These are phyloP conservation scores for Chlorophyllum brunneum DNA, from an alignment of 768 basidiomycete species.

Conservation along the genomic window DNA sequence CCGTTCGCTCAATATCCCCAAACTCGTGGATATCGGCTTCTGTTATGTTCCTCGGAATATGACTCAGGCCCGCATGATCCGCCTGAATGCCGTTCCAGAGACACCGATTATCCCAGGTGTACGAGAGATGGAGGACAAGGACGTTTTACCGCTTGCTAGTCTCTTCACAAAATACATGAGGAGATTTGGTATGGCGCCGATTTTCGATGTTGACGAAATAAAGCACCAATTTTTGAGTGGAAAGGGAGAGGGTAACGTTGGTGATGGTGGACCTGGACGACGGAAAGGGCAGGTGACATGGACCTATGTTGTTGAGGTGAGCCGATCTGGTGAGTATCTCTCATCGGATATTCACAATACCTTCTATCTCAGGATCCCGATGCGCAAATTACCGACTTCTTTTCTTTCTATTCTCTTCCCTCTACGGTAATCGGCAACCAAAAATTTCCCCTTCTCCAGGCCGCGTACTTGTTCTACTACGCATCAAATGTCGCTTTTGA, in stretches of 20 bases:
- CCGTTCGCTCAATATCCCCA: conserved; percentile 85
- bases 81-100: conserved; percentile 62
- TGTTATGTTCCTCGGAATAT: conserved; percentile 80
- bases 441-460: conserved; percentile 76
- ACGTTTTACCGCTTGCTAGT: conserved; percentile 65
- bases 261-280: conserved; percentile 46
- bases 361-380: conserved; percentile 63
- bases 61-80: conserved; percentile 91
- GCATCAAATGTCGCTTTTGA: conserved; percentile 75
- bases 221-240: conserved; percentile 89
- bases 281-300: conserved; percentile 86
- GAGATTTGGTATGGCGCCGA: conserved; percentile 79
- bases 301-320: conserved; percentile 93
- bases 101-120: conserved; percentile 55
- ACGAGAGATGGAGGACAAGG: conserved; percentile 83
- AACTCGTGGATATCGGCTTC: conserved; percentile 89
- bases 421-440: conserved; percentile 82
- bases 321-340: conserved; percentile 9
- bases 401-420: conserved; percentile 96
- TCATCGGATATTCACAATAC: neutral
- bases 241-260: conserved; percentile 52
- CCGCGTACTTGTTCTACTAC: conserved; percentile 96
- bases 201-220: conserved; percentile 74
- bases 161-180: conserved; percentile 77
- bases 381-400: conserved; percentile 88